Evolutionary conservation across 192 early-diverging fungal species (phyloP).

Genomic region (Cladochytrium replicatum): DNA sequence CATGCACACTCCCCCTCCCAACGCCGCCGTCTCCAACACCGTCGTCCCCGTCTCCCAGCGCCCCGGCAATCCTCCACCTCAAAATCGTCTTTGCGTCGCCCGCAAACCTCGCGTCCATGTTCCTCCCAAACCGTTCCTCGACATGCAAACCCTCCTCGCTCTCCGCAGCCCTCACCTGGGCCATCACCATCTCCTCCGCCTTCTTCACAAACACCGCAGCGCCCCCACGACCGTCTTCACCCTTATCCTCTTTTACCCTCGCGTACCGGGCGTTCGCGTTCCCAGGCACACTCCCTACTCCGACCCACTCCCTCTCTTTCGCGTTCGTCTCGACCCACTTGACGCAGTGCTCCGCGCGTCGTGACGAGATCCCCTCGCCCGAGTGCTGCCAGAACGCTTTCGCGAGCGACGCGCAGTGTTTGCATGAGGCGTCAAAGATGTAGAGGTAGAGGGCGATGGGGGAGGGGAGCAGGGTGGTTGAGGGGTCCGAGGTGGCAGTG

Average conservation of each 20-base stretch:
- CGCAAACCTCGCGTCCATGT: constrained; percentile 59
- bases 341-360: constrained; percentile 77
- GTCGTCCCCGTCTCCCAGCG: constrained; percentile 33
- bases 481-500: constrained; percentile 27
- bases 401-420: constrained; percentile 55
- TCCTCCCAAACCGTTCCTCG: constrained; percentile 92
- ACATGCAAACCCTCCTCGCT: constrained; percentile 60
- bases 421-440: constrained; percentile 66
- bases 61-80: constrained; percentile 77
- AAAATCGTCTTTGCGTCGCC: constrained; percentile 64
- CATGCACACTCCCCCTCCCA: constrained; percentile 26
- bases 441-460: constrained; percentile 54
- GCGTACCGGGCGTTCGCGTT: too few species aligned
- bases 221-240: constrained; percentile 17
- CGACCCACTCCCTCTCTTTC: constrained; percentile 14
- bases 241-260: too few species aligned
- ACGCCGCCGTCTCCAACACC: constrained; percentile 11
- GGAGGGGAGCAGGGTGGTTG: constrained; percentile 15
- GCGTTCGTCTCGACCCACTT: constrained; percentile 52
- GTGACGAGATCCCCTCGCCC: constrained; percentile 78
- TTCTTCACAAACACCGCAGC: not conserved
- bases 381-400: constrained; percentile 97
- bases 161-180: constrained; percentile 3
- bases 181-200: constrained; percentile 4
- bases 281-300: too few species aligned